These are phyloP conservation scores for Aspergillus chevalieri DNA, from an alignment of 2,329 filamentous ascomycete species.

Conservation along the genomic window DNA sequence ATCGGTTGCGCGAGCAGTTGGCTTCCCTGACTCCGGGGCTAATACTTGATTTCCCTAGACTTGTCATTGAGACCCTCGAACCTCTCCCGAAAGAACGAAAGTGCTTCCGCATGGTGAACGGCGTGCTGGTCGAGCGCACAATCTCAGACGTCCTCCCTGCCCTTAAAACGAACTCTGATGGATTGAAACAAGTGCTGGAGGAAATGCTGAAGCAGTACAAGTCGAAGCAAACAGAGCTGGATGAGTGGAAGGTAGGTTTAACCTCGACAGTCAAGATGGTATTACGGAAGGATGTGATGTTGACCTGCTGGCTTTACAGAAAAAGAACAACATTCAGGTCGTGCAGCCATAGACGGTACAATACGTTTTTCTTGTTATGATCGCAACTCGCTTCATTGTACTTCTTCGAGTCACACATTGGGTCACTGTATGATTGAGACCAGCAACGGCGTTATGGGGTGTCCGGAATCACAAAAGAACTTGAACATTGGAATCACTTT, in stretches of 20 bases:
- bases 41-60: conserved; percentile 47
- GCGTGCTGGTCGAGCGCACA: conserved; percentile 87
- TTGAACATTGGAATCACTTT: neutral
- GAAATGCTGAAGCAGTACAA: conserved; percentile 97
- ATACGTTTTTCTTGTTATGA: neutral
- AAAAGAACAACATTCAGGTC: conserved; percentile 46
- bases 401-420: neutral
- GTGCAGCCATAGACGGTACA: conserved; percentile 35
- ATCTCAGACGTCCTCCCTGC: conserved; percentile 88
- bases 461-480: neutral
- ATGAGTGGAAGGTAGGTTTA: conserved; percentile 86
- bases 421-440: neutral
- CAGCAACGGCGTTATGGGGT: conserved; percentile 3
- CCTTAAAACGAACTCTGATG: conserved; percentile 87
- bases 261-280: neutral
- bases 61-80: conserved; percentile 85
- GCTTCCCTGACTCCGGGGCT: conserved; percentile 2
- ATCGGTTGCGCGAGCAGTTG: neutral
- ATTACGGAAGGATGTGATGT: neutral
- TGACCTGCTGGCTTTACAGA: conserved; percentile 25
- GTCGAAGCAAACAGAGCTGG: conserved; percentile 85
- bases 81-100: conserved; percentile 81
- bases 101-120: conserved; percentile 98
- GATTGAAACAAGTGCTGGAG: conserved; percentile 86
- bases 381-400: neutral